Evolutionary conservation across 2,329 filamentous ascomycete genomes (phyloP).

Genomic region (Aspergillus eucalypticola): DNA sequence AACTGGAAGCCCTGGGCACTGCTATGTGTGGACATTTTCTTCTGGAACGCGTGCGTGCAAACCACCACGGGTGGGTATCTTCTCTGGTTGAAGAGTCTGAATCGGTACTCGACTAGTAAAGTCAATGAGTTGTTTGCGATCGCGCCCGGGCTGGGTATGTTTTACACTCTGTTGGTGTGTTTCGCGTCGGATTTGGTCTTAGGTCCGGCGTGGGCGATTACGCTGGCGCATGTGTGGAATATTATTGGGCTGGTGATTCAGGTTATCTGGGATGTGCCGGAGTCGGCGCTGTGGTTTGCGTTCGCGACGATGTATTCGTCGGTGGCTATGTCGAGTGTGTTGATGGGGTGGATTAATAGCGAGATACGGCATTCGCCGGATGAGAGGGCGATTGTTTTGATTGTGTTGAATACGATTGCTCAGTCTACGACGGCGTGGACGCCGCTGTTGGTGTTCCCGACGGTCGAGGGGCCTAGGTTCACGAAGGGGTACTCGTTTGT

Average conservation of each 20-base stretch:
- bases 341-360: constrained; percentile 60
- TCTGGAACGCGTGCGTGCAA: constrained; percentile 57
- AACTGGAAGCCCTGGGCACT: constrained; percentile 55
- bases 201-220: constrained; percentile 58
- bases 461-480: constrained; percentile 47
- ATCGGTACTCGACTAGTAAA: constrained; percentile 48
- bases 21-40: constrained; percentile 55
- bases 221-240: constrained; percentile 53
- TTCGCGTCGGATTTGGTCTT: constrained; percentile 58
- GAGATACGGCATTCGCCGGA: constrained; percentile 43
- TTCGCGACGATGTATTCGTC: constrained; percentile 54
- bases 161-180: constrained; percentile 56
- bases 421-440: constrained; percentile 61
- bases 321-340: constrained; percentile 55
- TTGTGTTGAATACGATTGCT: constrained; percentile 55
- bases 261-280: constrained; percentile 58
- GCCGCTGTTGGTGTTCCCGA: constrained; percentile 54
- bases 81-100: constrained; percentile 60
- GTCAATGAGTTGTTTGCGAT: constrained; percentile 57
- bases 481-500: constrained; percentile 48
- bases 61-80: constrained; percentile 53
- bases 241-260: constrained; percentile 56
- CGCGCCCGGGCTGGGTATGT: constrained; percentile 57
- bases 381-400: constrained; percentile 52
- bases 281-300: constrained; percentile 56